These are phyloP conservation scores for Tritrichomonas foetus DNA, from an alignment of 208 protist species.

Conservation along the genomic window DNA sequence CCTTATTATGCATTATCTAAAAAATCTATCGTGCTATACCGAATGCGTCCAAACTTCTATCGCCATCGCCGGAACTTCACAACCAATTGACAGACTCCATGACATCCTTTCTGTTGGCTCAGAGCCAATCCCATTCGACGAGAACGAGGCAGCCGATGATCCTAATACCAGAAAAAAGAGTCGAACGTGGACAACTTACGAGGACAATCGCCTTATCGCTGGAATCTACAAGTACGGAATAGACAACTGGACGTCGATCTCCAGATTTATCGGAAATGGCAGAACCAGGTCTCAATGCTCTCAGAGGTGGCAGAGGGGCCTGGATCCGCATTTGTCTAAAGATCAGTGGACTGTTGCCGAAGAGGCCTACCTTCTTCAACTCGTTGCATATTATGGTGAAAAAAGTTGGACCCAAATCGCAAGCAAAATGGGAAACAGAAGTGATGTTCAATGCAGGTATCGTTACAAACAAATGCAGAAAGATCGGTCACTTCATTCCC, in stretches of 20 bases:
- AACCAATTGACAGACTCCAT: too few species aligned
- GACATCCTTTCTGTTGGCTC: too few species aligned
- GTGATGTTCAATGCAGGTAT: slow-evolving; percentile 37
- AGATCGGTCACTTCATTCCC: too few species aligned
- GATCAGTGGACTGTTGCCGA: background rate
- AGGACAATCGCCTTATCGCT: background rate
- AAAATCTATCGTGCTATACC: too few species aligned
- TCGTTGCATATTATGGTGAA: background rate
- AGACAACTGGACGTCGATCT: background rate
- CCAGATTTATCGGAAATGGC: background rate
- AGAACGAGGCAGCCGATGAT: too few species aligned
- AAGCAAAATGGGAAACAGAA: background rate
- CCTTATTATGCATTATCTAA: too few species aligned
- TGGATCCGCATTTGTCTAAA: background rate
- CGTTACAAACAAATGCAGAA: background rate
- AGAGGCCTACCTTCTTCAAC: background rate
- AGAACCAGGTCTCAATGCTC: background rate
- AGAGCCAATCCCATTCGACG: too few species aligned
- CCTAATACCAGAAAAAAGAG: background rate
- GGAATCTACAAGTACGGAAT: background rate
- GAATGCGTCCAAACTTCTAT: too few species aligned
- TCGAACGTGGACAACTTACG: background rate
- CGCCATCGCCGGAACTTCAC: too few species aligned
- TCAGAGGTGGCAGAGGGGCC: background rate
- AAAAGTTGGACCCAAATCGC: slow-evolving; percentile 9